These are phyloP conservation scores for Didymella arachidicola DNA, from an alignment of 2,329 filamentous ascomycete genomes.

Conservation along the genomic window DNA sequence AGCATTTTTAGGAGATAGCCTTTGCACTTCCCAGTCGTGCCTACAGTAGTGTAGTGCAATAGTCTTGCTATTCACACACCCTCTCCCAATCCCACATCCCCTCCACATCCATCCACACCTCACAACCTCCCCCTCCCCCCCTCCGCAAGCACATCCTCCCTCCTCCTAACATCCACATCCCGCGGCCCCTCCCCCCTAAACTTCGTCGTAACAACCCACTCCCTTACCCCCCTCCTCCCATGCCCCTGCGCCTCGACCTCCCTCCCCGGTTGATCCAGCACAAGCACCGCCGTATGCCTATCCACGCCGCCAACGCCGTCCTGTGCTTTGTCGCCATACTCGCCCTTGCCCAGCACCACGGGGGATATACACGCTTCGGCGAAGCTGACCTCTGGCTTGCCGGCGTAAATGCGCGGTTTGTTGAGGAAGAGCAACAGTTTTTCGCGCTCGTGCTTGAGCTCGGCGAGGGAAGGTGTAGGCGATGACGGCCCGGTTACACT, in stretches of 20 bases:
- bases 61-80: no score
- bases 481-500: conserved; percentile 34
- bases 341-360: conserved; percentile 50
- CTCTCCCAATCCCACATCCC: no score
- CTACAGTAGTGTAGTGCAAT: no score
- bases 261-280: conserved; percentile 62
- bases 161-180: conserved; percentile 60
- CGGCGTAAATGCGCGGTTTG: conserved; percentile 57
- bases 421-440: conserved; percentile 56
- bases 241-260: conserved; percentile 61
- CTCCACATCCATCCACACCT: not conserved
- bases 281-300: conserved; percentile 62
- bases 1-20: no score
- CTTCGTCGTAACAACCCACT: conserved; percentile 64
- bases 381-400: conserved; percentile 49
- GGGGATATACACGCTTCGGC: conserved; percentile 55
- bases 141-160: conserved; percentile 56
- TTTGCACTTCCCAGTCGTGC: no score
- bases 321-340: conserved; percentile 44
- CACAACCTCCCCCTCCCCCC: conserved; percentile 29
- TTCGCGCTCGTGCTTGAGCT: conserved; percentile 51
- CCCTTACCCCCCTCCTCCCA: conserved; percentile 59
- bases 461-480: conserved; percentile 42
- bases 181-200: conserved; percentile 65
- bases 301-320: conserved; percentile 46